Conservation (phyloP, 148 eudicot species). For the Chenopodium quinoa region DNA sequence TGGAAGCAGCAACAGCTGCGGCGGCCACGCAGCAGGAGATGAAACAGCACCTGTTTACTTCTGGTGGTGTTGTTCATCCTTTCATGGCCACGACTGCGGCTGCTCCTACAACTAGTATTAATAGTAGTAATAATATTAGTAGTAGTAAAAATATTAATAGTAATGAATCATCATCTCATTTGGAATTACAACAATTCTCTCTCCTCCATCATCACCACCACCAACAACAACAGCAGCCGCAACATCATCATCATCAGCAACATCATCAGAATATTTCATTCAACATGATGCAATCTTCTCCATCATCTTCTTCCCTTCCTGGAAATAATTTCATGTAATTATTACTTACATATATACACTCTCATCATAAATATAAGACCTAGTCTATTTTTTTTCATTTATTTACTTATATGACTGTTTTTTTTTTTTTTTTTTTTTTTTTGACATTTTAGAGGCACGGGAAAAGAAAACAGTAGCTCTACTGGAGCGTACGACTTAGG, state of each 20-base stretch:
- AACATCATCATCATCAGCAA: slow-evolving; percentile 14
- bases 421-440: too few relatives aligned
- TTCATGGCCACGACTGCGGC: slow-evolving; percentile 13
- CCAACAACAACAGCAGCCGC: slow-evolving; percentile 19
- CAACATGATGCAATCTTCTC: slow-evolving; percentile 39
- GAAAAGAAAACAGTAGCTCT: slow-evolving; percentile 20
- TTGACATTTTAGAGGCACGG: neutral
- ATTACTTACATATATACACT: too few relatives aligned
- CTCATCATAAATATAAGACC: too few relatives aligned
- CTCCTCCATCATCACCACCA: slow-evolving; percentile 29
- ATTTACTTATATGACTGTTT: too few relatives aligned
- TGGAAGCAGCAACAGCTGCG: neutral
- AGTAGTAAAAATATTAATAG: slow-evolving; percentile 1
- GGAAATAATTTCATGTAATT: slow-evolving; percentile 30
- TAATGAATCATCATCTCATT: slow-evolving; percentile 6
- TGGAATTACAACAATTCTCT: slow-evolving; percentile 21
- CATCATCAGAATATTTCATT: slow-evolving; percentile 32
- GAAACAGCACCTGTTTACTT: slow-evolving; percentile 12
- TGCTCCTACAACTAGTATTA: neutral
- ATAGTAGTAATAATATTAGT: neutral
- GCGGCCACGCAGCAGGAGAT: neutral
- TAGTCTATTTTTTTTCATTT: too few relatives aligned
- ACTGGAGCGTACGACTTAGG: slow-evolving; percentile 72
- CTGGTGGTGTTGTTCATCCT: slow-evolving; percentile 7
- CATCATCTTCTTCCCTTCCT: slow-evolving; percentile 35